Conservation (phyloP, 1,284 basidiomycete genomes). For the Boletus sp. region DNA sequence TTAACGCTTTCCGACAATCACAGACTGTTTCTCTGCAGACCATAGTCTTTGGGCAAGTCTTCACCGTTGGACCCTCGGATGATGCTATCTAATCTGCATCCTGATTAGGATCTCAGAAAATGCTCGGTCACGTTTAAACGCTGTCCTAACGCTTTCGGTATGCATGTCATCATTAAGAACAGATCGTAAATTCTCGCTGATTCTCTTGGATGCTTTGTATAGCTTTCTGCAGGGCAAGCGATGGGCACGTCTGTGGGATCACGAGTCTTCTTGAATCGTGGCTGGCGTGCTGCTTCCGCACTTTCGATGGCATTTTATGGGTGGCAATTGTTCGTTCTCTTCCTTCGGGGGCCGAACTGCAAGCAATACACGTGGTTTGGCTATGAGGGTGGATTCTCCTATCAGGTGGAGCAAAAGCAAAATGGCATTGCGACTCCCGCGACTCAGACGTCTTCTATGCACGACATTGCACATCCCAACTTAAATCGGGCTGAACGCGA, state of each 20-base stretch:
- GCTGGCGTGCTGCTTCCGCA: constrained; percentile 50
- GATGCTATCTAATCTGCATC: not conserved
- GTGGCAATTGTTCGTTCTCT: constrained; percentile 38
- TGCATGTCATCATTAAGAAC: constrained; percentile 6
- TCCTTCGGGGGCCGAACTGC: constrained; percentile 44
- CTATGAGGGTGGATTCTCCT: constrained; percentile 21
- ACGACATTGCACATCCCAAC: not conserved
- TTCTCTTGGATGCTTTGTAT: not conserved
- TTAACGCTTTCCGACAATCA: constrained; percentile 46
- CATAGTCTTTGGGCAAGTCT: constrained; percentile 38
- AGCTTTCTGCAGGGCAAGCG: constrained; percentile 46
- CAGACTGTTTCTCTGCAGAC: constrained; percentile 40
- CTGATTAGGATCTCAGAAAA: constrained; percentile 48
- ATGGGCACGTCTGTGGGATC: constrained; percentile 54
- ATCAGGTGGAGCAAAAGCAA: constrained; percentile 6
- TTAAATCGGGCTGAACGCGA: not conserved
- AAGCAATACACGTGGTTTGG: constrained; percentile 30
- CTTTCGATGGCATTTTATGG: constrained; percentile 47
- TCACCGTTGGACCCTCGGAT: not conserved
- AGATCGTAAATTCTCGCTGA: not conserved
- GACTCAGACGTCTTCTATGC: constrained; percentile 8
- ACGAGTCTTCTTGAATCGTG: constrained; percentile 46
- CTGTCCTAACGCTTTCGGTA: constrained; percentile 58
- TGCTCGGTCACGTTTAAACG: constrained; percentile 62
- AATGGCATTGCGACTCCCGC: not conserved